Evolutionary conservation across 1,139 yeast species (phyloP), one percentile per base, ranked within the genome.

Genomic region (Pichia terricola): DNA sequence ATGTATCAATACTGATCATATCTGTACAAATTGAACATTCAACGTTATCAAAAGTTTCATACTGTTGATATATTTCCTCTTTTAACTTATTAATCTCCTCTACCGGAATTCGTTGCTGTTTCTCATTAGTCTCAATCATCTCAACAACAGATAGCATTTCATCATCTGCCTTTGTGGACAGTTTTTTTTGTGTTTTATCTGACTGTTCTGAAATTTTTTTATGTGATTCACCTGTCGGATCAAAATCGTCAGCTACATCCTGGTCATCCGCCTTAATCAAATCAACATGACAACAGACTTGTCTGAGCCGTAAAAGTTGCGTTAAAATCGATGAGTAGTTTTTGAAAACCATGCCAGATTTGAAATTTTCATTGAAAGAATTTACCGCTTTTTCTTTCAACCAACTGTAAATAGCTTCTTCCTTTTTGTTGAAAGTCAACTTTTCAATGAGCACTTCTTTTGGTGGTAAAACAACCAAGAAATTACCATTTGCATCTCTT

Each of bases 21-120:
- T 75, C 75, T 0, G 94, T 81, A 59, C 97, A 89, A 30, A 89
- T 85, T 0, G 95, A 79, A 57, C 97, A 89, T 59, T 88, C 96
- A 2, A 77, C 62, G 3, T 70, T 71, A n/a, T 63, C 66, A n/a
- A 75, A 55, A 4, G 66, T 42, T 1, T 60, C 56, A 44, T 60
- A 67, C 30, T 60, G 56, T 45, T 60, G 56, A 53, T 62, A 48
- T 46, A 77, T 59, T 4, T 52, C 55, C 3, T 53, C 38, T 28
- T 68, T 69, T 10, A 60, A 25, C 25, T 38, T 27, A 1, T 50
- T 40, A 10, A 53, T 43, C 34, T 53, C 53, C 6, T 59, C 64
- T 4, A 48, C 30, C 5, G 58, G 37, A 8, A 58, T 40, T 34
- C 47, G 50, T 27, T 56, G 56, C 9, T 40, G 46, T 22, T 46